Evolutionary conservation across 2,329 filamentous ascomycete species (phyloP).

Genomic region (Setomelanomma holmii): DNA sequence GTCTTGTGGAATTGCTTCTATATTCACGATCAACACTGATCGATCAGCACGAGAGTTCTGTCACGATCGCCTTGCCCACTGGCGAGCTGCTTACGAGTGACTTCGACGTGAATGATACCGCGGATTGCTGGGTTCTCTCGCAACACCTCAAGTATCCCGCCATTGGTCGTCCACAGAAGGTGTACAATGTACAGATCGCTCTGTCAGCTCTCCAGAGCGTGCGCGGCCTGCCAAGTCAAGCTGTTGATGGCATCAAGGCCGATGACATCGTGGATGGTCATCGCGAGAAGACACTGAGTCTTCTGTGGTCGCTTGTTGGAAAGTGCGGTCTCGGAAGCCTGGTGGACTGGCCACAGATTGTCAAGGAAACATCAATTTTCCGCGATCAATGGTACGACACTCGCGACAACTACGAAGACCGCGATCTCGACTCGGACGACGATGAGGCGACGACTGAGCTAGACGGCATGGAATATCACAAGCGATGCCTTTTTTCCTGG

Average conservation of each 20-base stretch:
- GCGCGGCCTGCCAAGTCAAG: conserved; percentile 48
- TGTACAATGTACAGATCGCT: conserved; percentile 66
- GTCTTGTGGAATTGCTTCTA: conserved; percentile 65
- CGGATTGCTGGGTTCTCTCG: conserved; percentile 56
- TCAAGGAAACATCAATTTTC: conserved; percentile 59
- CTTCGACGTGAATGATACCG: conserved; percentile 40
- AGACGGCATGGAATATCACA: conserved; percentile 44
- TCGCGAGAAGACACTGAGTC: conserved; percentile 67
- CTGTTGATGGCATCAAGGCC: conserved; percentile 56
- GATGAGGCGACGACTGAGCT: conserved; percentile 32
- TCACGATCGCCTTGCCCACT: conserved; percentile 56
- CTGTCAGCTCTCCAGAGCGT: conserved; percentile 60
- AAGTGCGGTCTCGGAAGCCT: conserved; percentile 62
- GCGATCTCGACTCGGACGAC: conserved; percentile 42
- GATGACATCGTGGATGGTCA: conserved; percentile 70
- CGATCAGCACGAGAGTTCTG: conserved; percentile 45
- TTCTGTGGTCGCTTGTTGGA: conserved; percentile 67
- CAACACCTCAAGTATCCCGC: conserved; percentile 66
- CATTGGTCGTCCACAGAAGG: conserved; percentile 61
- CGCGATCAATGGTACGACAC: conserved; percentile 37
- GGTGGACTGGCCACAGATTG: conserved; percentile 63
- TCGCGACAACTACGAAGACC: conserved; percentile 38
- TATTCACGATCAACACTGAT: conserved; percentile 49
- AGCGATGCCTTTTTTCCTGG: conserved; percentile 63
- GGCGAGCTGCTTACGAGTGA: conserved; percentile 53